These are phyloP conservation scores for Acer negundo DNA, from an alignment of 345 rosid genomes.

Conservation along the genomic window DNA sequence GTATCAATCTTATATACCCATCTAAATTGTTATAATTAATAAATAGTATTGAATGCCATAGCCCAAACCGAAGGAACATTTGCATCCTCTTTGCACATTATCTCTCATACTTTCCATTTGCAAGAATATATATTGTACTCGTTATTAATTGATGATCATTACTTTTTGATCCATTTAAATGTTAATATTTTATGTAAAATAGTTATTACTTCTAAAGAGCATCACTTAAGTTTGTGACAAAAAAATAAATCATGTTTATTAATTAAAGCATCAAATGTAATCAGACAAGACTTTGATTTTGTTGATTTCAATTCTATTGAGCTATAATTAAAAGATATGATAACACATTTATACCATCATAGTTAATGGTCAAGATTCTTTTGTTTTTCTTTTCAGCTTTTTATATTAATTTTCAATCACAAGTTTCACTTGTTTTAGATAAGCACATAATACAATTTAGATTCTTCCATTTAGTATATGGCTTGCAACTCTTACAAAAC, in stretches of 20 bases:
- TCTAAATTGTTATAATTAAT: neutral
- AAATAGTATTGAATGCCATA: neutral
- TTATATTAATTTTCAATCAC: neutral
- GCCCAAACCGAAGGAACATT: neutral
- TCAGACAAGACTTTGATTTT: neutral
- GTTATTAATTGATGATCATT: no score
- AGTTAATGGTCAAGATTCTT: no score
- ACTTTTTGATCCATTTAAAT: no score
- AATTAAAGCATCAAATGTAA: neutral
- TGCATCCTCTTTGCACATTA: neutral
- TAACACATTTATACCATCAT: no score
- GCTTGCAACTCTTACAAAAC: neutral
- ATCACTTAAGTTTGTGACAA: no score
- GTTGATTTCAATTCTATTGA: neutral
- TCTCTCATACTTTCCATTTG: neutral
- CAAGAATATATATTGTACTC: no score
- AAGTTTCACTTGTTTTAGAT: neutral
- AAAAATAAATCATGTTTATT: neutral
- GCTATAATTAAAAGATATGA: no score
- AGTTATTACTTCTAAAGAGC: no score
- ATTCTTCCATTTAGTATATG: neutral
- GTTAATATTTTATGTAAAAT: no score
- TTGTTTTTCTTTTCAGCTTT: no score
- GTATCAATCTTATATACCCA: neutral
- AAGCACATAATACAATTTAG: neutral